These are phyloP conservation scores for Athelia psychrophila DNA, from an alignment of 1,284 basidiomycete species.

Conservation along the genomic window DNA sequence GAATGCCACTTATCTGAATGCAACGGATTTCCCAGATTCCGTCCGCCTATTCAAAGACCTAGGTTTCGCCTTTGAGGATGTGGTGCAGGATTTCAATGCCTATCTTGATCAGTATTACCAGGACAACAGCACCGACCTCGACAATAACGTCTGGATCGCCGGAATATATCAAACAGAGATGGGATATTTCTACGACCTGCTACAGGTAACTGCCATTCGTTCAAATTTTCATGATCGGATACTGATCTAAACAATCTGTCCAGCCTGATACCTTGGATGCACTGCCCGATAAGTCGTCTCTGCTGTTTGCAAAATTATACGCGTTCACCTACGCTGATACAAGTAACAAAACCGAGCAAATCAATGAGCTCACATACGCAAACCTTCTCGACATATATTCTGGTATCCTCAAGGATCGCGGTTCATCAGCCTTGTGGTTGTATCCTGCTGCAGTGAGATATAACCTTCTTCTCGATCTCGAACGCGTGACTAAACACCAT, in stretches of 20 bases:
- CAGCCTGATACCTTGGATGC: not conserved
- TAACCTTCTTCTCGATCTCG: not conserved
- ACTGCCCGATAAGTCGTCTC: not conserved
- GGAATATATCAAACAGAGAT: not conserved
- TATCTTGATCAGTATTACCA: not conserved
- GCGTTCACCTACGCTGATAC: not conserved
- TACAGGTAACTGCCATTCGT: not conserved
- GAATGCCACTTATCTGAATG: not conserved
- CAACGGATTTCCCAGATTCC: not conserved
- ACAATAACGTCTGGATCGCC: not conserved
- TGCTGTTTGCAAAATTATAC: not conserved
- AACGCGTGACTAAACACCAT: not conserved
- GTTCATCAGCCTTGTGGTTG: not conserved
- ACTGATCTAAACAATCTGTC: too few species aligned
- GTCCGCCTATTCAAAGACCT: not conserved
- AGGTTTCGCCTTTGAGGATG: not conserved
- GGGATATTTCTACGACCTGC: not conserved
- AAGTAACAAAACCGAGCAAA: not conserved
- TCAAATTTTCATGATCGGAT: not conserved
- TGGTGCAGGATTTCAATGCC: not conserved
- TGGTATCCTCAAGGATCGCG: not conserved
- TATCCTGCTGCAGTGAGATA: not conserved
- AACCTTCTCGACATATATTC: not conserved
- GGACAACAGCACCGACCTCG: not conserved
- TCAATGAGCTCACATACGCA: not conserved